A percentile compares a stretch with the other conserved stretches of the same genome.
These are phyloP conservation scores for Solanum dulcamara DNA, from an alignment of 257 asterid species.

Conservation along the genomic window DNA sequence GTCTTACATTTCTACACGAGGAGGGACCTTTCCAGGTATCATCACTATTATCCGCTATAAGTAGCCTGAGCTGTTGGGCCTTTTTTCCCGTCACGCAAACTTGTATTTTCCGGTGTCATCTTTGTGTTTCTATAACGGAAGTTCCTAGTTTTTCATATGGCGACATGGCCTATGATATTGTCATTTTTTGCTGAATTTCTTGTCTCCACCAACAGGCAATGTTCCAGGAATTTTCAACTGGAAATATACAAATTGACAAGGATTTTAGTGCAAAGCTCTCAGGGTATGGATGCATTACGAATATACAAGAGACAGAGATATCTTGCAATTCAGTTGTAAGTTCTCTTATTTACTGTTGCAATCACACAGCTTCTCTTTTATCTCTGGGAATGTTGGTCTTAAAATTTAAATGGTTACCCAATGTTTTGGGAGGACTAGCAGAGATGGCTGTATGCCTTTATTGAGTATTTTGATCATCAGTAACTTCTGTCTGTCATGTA, in stretches of 20 bases:
- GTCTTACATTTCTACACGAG: slow-evolving; percentile 81
- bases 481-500: background rate
- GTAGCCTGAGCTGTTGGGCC: background rate
- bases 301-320: slow-evolving; percentile 67
- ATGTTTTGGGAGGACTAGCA: background rate
- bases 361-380: background rate
- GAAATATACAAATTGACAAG: slow-evolving; percentile 85
- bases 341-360: background rate
- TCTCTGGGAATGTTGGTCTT: background rate
- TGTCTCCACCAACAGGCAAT: slow-evolving; percentile 48
- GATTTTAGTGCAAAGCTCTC: slow-evolving; percentile 92
- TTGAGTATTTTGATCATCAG: background rate
- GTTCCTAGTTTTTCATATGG: background rate
- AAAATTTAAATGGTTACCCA: background rate
- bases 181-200: background rate
- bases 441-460: background rate
- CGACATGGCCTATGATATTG: background rate
- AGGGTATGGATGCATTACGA: slow-evolving; percentile 85
- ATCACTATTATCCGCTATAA: background rate
- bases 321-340: slow-evolving; percentile 50
- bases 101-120: background rate
- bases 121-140: background rate
- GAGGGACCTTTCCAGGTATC: slow-evolving; percentile 97
- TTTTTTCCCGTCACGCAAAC: background rate
- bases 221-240: slow-evolving; percentile 90